Conservation (phyloP, 2,329 filamentous ascomycete species). For the Aspergillus carbonarius region DNA sequence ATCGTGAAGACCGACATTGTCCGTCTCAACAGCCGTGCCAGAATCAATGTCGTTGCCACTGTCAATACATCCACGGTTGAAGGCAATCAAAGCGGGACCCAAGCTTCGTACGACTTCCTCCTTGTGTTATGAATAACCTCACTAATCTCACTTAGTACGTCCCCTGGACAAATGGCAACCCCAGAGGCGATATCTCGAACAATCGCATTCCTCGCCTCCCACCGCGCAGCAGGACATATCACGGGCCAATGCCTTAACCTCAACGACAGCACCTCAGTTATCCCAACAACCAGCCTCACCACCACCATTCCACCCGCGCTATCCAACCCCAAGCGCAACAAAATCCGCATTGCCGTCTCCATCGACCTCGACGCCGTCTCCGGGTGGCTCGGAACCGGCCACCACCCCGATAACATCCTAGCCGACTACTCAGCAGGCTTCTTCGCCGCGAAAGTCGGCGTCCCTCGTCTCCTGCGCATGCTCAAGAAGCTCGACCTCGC, state of each 20-base stretch:
- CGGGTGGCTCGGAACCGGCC: conserved; percentile 54
- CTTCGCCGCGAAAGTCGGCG: conserved; percentile 58
- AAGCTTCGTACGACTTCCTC: conserved; percentile 41
- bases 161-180: conserved; percentile 29
- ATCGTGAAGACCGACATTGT: conserved; percentile 58
- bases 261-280: conserved; percentile 47
- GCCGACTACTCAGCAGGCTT: conserved; percentile 58
- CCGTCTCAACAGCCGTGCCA: conserved; percentile 49
- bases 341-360: conserved; percentile 34
- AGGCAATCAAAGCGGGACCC: conserved; percentile 49
- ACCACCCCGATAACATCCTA: conserved; percentile 53
- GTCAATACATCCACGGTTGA: conserved; percentile 50
- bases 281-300: background rate
- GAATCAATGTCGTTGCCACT: conserved; percentile 55
- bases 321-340: conserved; percentile 16
- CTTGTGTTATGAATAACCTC: background rate
- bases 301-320: conserved; percentile 17
- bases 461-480: conserved; percentile 55
- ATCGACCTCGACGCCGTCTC: conserved; percentile 61
- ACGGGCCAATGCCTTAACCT: conserved; percentile 55
- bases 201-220: conserved; percentile 52
- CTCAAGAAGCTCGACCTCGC: conserved; percentile 54
- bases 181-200: conserved; percentile 51
- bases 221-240: conserved; percentile 54
- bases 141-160: background rate